A percentile compares a stretch with the other conserved stretches of the same genome.
Conservation (phyloP, 106 monocot species). For the Triglochin maritima region DNA sequence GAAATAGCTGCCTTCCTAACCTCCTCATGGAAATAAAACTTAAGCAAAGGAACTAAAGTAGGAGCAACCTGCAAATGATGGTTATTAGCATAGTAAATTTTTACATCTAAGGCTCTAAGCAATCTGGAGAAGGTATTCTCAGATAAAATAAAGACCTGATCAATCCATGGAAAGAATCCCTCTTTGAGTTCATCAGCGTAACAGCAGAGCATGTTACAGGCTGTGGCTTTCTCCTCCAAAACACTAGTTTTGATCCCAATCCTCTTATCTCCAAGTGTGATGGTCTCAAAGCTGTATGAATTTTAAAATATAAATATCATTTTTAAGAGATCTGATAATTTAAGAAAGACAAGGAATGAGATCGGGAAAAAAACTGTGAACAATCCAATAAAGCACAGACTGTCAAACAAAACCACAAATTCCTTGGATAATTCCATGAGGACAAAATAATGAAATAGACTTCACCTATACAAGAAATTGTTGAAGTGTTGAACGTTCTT, state of each 20-base stretch:
- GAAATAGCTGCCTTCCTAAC: slow-evolving; percentile 94
- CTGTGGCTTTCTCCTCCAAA: slow-evolving; percentile 95
- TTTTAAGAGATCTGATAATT: not conserved
- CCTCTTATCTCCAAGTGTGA: slow-evolving; percentile 88
- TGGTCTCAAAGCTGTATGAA: slow-evolving; percentile 67
- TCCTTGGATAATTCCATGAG: too few species aligned
- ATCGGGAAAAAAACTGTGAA: too few species aligned
- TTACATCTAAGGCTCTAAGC: too few species aligned
- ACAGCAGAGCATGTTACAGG: slow-evolving; percentile 97
- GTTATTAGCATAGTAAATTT: not conserved
- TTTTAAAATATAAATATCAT: not conserved
- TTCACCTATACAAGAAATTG: too few species aligned
- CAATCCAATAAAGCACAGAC: too few species aligned
- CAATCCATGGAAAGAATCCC: slow-evolving; percentile 97
- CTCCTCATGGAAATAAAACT: slow-evolving; percentile 98
- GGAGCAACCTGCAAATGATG: slow-evolving; percentile 66
- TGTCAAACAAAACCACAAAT: too few species aligned
- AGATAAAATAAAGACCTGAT: slow-evolving; percentile 45
- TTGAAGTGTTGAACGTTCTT: too few species aligned
- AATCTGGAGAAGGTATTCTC: not conserved
- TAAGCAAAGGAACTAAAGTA: slow-evolving; percentile 83
- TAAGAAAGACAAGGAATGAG: too few species aligned
- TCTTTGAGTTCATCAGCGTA: slow-evolving; percentile 96
- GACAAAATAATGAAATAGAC: too few species aligned
- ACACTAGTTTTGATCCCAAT: slow-evolving; percentile 90